Evolutionary conservation across 306 rosid species (phyloP), one percentile per base, ranked within the genome.

Genomic region (Senna siamea): DNA sequence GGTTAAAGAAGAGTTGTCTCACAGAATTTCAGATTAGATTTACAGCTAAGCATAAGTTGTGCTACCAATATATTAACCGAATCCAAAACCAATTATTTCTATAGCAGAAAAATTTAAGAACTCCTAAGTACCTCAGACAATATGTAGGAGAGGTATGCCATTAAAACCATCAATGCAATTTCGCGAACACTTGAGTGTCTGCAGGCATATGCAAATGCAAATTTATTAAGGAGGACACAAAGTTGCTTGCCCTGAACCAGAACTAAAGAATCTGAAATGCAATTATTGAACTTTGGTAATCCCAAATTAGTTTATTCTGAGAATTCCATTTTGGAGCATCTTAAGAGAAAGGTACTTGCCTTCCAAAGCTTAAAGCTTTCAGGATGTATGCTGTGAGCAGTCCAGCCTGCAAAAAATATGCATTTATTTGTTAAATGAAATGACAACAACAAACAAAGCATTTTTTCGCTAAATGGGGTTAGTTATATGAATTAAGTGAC

Each of bases 71-170:
- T 15, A 40, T 64, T 35, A 0, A 66, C 17, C 30, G 68, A 76
- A 57, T 19, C 19, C 14, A 4, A 41, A 43, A 19, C 43, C 44
- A 34, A 34, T 34, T 58, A 60, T 32, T 53, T 59, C 64, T 38
- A 55, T 53, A 46, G 59, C 58, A 71, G 32, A 43, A 2, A 66
- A 64, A 19, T n/a, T 35, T 47, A 22, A 30, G 70, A 46, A 60
- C 23, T 73, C 26, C 12, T 19, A 53, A 20, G 53, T 66, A 93
- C 98, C 98, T 93, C 98, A 51, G 98, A 84, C 82, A 91, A 81
- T 96, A 81, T 87, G 85, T 91, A 93, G 73, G 97, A 93, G 22
- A 93, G 84, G 75, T 93, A 91, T n/a, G 98, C 93, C 97, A 88
- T 89, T 78, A 93, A 79, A 61, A 93, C 79, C 95, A 87, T 87